Evolutionary conservation across 139 green algal species (phyloP).

Genomic region (Zygnema cylindricum): DNA sequence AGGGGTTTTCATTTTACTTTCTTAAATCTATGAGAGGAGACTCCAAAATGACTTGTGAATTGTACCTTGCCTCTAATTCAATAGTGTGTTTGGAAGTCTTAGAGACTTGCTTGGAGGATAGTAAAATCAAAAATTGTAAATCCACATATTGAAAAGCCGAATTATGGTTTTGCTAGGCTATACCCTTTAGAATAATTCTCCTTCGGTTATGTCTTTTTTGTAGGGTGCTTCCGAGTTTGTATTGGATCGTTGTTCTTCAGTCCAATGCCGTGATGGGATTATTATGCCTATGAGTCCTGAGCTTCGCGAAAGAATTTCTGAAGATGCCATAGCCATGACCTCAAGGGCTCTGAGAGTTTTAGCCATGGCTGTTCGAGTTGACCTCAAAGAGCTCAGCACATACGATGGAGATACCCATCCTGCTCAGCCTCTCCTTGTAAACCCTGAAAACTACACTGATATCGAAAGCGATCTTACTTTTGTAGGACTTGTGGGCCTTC

Average conservation of each 20-base stretch:
- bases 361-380: constrained; percentile 74
- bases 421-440: constrained; percentile 68
- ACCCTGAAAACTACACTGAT: constrained; percentile 73
- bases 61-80: too few relatives aligned
- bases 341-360: constrained; percentile 85
- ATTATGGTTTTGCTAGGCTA: too few relatives aligned
- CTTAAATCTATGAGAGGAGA: too few relatives aligned
- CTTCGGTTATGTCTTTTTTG: constrained; percentile 3
- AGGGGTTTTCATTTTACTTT: too few relatives aligned
- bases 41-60: too few relatives aligned
- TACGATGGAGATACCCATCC: constrained; percentile 78
- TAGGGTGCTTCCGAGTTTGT: constrained; percentile 96
- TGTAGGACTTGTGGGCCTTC: constrained; percentile 81
- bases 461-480: constrained; percentile 89
- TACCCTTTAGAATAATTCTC: too few relatives aligned
- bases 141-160: too few relatives aligned
- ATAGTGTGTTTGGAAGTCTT: too few relatives aligned
- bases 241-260: constrained; percentile 82
- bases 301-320: constrained; percentile 47
- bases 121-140: too few relatives aligned
- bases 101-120: too few relatives aligned
- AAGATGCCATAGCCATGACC: constrained; percentile 79
- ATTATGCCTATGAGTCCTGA: constrained; percentile 50
- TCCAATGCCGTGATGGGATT: constrained; percentile 81
- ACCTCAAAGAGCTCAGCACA: constrained; percentile 46